Percentiles rank a stretch among this genome's conserved stretches.
These are phyloP conservation scores for Acacia crassicarpa DNA, from an alignment of 306 rosid species.

Conservation along the genomic window DNA sequence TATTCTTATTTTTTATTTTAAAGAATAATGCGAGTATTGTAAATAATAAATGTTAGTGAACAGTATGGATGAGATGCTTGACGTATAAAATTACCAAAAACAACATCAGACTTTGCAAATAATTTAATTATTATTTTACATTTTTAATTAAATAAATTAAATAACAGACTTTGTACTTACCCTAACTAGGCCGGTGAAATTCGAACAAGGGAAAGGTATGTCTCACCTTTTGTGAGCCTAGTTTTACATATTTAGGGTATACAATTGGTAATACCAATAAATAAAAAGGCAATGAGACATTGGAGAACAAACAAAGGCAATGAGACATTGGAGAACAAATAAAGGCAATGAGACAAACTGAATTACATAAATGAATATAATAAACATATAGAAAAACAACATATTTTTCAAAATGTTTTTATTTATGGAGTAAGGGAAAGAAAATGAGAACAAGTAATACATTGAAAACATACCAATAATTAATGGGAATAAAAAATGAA, in stretches of 20 bases:
- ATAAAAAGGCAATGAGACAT: neutral
- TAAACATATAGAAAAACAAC: too few species aligned
- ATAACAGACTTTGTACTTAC: neutral
- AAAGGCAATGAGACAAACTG: neutral
- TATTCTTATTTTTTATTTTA: neutral
- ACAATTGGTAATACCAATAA: neutral
- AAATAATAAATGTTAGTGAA: neutral
- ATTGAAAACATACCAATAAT: too few species aligned
- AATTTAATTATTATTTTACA: neutral
- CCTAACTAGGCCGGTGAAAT: neutral
- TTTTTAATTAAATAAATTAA: neutral
- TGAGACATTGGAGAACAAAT: too few species aligned
- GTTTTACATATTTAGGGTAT: neutral
- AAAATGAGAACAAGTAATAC: too few species aligned
- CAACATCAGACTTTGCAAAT: neutral
- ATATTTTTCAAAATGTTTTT: too few species aligned
- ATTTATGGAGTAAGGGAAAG: too few species aligned
- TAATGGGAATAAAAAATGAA: too few species aligned
- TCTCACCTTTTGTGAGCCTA: neutral
- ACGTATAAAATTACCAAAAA: slow-evolving; percentile 7
- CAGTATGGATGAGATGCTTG: neutral
- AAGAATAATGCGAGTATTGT: too few species aligned
- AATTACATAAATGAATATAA: too few species aligned
- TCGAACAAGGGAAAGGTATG: neutral
- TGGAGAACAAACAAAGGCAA: too few species aligned